Base-by-base conservation (phyloP, 2,329 filamentous ascomycete genomes). In the Fusarium torreyae region DNA sequence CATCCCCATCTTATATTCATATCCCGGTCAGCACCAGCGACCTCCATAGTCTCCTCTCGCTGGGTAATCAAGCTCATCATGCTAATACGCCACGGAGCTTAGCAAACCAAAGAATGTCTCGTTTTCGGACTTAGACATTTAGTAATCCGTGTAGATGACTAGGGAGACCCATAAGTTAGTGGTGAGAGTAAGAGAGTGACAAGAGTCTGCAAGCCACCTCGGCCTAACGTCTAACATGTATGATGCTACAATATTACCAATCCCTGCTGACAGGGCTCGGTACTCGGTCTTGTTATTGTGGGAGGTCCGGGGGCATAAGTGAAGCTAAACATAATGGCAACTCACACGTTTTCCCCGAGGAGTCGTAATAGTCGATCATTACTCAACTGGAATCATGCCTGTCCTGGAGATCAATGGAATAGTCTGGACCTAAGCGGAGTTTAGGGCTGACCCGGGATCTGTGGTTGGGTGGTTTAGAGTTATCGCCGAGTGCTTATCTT, bases 391-490 rank as follows among this genome's bases (percentile, higher is more conserved):
- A 15, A 46, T 64, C 20, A 17, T 13, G 13, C 15, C 48, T 36
- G 22, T 39, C 45, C 59, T 14, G 18, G 18, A 31, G 39, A 40
- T 24, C 22, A 31, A 49, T 58, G 53, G 49, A 49, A 48, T 39
- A 57, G 53, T 57, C 71, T 66, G 53, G 71, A 46, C 58, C 61
- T 65, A 61, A 43, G 53, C 58, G 59, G 63, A 64, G 57, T 73
- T 73, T 74, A 74, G 69, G 69, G 73, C 69, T 71, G 73, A 66
- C 46, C 45, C 50, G 31, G 38, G 36, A 51, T 51, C 43, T 59
- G 56, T 17, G 52, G 56, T 59, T 58, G 58, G 63, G 44, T 24
- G 46, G 61, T 55, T 69, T 74, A 74, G 70, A 69, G 54, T 74
- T 72, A 68, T 71, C 68, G 39, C 68, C 65, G 71, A 57, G 42